Conservation (phyloP, 2,329 filamentous ascomycete genomes). For the Fusarium domesticum region DNA sequence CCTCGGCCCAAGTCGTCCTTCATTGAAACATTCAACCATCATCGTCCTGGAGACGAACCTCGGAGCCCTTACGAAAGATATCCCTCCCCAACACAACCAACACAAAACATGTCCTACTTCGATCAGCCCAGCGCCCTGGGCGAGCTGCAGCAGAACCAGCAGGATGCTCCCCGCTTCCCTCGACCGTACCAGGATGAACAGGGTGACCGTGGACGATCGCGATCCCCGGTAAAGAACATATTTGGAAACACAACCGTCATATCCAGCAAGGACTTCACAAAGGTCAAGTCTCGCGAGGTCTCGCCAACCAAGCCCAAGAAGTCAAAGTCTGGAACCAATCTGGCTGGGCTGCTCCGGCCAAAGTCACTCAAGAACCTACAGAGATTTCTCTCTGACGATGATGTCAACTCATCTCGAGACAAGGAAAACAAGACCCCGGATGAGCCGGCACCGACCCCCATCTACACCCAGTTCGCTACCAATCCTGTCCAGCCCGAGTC, state of each 20-base stretch:
- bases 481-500: conserved; percentile 24
- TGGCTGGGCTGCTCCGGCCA: conserved; percentile 72
- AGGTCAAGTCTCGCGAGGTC: conserved; percentile 42
- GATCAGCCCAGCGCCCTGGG: conserved; percentile 47
- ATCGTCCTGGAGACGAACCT: conserved; percentile 43
- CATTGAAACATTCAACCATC: conserved; percentile 49
- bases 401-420: conserved; percentile 55
- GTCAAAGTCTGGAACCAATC: conserved; percentile 77
- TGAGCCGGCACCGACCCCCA: conserved; percentile 56
- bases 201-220: conserved; percentile 37
- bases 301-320: conserved; percentile 68
- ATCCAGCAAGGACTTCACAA: conserved; percentile 40
- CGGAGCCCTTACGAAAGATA: conserved; percentile 25
- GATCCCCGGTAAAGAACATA: conserved; percentile 46
- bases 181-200: conserved; percentile 36
- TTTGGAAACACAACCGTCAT: conserved; percentile 43
- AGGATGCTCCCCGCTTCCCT: conserved; percentile 40
- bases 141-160: conserved; percentile 57
- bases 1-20: conserved; percentile 49
- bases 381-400: conserved; percentile 51
- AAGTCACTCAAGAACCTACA: conserved; percentile 70
- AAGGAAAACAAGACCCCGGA: conserved; percentile 77
- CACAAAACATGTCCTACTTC: conserved; percentile 33
- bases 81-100: conserved; percentile 25
- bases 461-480: conserved; percentile 70